Conservation (phyloP, 129 eudicot genomes). For the Flaveria sonorensis region DNA sequence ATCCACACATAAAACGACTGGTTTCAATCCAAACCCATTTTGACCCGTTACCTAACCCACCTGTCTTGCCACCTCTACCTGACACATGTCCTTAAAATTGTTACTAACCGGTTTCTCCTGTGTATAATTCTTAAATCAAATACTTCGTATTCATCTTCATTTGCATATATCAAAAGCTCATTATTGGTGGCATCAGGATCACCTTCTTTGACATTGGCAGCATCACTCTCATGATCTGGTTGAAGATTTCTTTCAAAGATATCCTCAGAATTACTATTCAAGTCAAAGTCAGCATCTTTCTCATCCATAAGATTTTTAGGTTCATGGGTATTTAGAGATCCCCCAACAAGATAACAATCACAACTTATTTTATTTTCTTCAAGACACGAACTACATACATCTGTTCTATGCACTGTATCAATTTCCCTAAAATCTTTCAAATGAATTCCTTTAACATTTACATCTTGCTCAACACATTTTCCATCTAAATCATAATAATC, state of each 20-base stretch:
- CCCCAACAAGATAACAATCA: conserved; percentile 33
- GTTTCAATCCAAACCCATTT: neutral
- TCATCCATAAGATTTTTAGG: conserved; percentile 1
- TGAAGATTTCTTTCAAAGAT: conserved; percentile 18
- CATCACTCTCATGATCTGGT: conserved; percentile 37
- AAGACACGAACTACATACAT: conserved; percentile 26
- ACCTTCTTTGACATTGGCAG: conserved; percentile 48
- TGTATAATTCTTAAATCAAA: conserved; percentile 75
- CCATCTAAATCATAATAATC: conserved; percentile 46
- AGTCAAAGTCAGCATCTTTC: conserved; percentile 35
- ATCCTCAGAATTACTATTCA: conserved; percentile 24
- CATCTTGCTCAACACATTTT: conserved; percentile 29
- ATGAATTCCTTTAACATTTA: conserved; percentile 32
- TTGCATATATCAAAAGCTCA: conserved; percentile 33
- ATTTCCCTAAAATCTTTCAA: conserved; percentile 24
- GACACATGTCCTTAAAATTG: neutral
- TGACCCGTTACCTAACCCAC: neutral
- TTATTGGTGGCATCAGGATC: conserved; percentile 43
- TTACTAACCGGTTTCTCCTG: conserved; percentile 80
- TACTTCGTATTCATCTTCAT: conserved; percentile 77
- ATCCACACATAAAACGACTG: neutral
- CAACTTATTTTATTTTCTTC: conserved; percentile 33
- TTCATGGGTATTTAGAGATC: conserved; percentile 35
- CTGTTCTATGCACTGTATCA: conserved; percentile 13
- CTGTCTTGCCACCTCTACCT: conserved; percentile 18